These are phyloP conservation scores for Prunus dulcis DNA, from an alignment of 306 rosid species.

Conservation along the genomic window DNA sequence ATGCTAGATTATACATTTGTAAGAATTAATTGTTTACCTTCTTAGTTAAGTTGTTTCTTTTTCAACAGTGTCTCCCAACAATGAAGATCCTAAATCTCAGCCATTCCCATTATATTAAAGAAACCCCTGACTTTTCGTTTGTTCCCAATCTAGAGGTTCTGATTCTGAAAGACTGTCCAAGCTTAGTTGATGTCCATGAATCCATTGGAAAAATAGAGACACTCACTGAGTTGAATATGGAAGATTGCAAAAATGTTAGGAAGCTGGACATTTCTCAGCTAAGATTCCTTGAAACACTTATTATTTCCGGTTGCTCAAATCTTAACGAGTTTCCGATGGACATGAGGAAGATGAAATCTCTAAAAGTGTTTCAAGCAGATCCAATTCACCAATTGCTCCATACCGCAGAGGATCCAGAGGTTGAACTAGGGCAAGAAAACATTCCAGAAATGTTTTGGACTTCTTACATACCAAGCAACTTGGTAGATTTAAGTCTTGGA, in stretches of 20 bases:
- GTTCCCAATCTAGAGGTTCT: neutral
- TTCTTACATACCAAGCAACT: neutral
- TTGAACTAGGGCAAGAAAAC: neutral
- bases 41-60: neutral
- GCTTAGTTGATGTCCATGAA: neutral
- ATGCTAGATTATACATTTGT: neutral
- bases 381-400: neutral
- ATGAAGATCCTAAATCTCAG: conserved; percentile 13
- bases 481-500: neutral
- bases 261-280: neutral
- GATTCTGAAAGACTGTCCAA: neutral
- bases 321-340: neutral
- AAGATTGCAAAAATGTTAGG: neutral
- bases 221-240: neutral
- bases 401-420: neutral
- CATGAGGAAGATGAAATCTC: neutral
- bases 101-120: neutral
- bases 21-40: neutral
- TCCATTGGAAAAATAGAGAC: conserved; percentile 6
- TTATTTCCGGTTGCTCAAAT: neutral
- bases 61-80: neutral
- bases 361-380: neutral
- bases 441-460: neutral
- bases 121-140: conserved; percentile 1
- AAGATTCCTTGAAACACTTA: neutral